Evolutionary conservation across 257 asterid species (phyloP).

Genomic region (Nicotiana otophora): DNA sequence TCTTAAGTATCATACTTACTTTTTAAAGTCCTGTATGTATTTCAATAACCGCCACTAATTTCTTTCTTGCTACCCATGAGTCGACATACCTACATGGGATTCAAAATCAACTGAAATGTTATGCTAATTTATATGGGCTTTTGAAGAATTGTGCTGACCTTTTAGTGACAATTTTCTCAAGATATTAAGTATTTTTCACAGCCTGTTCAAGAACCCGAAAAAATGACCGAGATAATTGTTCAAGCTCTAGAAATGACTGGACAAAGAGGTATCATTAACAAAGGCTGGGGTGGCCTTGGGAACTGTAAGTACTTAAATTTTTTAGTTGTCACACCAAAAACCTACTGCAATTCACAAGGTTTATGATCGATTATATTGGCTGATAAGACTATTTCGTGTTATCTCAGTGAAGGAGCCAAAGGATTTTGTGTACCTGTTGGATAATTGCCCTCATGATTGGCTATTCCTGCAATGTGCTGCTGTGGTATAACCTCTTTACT

Average conservation of each 20-base stretch:
- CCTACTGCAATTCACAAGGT: not conserved
- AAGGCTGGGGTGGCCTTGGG: conserved; percentile 99
- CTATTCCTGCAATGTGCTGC: conserved; percentile 76
- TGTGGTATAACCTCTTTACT: conserved; percentile 43
- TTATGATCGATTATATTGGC: not conserved
- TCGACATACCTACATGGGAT: not conserved
- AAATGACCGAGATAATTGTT: conserved; percentile 75
- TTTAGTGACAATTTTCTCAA: conserved; percentile 8
- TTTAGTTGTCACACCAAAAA: not conserved
- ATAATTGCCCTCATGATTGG: conserved; percentile 95
- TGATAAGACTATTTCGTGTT: not conserved
- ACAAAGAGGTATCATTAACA: conserved; percentile 88
- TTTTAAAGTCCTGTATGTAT: not conserved
- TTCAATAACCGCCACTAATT: not conserved
- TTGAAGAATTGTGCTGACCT: not conserved
- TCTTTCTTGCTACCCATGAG: not conserved
- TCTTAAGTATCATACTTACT: not conserved
- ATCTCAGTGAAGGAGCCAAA: conserved; percentile 64
- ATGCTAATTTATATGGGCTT: not conserved
- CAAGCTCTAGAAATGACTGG: conserved; percentile 71
- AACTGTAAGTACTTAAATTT: conserved; percentile 37
- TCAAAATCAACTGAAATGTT: not conserved
- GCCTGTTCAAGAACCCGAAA: conserved; percentile 87
- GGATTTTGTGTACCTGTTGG: conserved; percentile 64
- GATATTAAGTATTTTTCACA: conserved; percentile 18